Evolutionary conservation across 2,329 filamentous ascomycete species (phyloP), one percentile per base, ranked within the genome.

Genomic region (Leptographium wingfieldii): DNA sequence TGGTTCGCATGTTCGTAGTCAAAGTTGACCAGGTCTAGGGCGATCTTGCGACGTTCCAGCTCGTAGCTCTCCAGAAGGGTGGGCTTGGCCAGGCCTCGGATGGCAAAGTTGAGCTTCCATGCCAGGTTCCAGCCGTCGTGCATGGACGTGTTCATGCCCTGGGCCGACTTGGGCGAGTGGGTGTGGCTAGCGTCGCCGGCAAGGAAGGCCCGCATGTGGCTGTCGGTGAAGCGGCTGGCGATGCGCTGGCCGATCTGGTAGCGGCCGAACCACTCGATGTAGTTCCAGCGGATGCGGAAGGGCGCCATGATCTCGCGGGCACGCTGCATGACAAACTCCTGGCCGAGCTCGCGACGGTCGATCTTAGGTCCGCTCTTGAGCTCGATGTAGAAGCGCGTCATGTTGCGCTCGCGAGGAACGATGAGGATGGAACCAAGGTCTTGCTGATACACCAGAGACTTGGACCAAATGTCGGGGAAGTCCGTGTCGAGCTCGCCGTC

Each of bases 391-490:
- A 82, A 75, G 54, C 86, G 80, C 0, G 86, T 89, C 79, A 89
- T 83, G 67, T 87, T 86, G 51, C 84, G 77, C 69, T 90, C 86
- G 48, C 86, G 80, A 5, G 87, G 87, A 58, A 89, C 85, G 69
- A 87, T 86, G n/a, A 90, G 76, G 54, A 89, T 83, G 0, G 85
- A 87, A 3, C 86, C 86, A 53, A 82, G 77, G 61, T 81, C 77
- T 62, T 88, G 81, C 2, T 83, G 85, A 64, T 85, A 85, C 9
- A 88, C 77, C 0, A 87, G 79, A 0, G 85, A 84, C 72, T 89
- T 89, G 69, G 82, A 86, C 85, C 85, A 89, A 56, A 89, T 80
- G 66, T 89, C 86, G 1, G 86, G 86, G 65, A 90, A 89, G 68
- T 88, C 79, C 9, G 86, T 89, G 52, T 86, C 81, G 11, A 89